phyloP scores from a whole-genome alignment of 169 alveolate genomes.

The Babesia ovata region DNA sequence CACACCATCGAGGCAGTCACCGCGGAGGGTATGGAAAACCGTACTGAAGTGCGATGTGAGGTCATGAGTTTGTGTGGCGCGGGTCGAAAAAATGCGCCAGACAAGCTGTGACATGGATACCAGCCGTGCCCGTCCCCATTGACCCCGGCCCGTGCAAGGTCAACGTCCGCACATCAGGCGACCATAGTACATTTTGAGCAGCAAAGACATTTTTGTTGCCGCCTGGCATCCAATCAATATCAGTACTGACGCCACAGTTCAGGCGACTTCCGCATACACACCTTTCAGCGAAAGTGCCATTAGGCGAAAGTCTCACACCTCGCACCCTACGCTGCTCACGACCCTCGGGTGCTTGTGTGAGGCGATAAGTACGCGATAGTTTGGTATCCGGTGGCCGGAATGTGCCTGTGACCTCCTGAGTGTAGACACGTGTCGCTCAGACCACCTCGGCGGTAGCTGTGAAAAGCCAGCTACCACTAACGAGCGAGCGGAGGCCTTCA shows the following conservation, averaged over 20 bases:
- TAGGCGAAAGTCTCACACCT: conserved; percentile 3
- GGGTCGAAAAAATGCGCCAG: not conserved
- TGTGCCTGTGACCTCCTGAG: not conserved
- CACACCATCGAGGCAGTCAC: conserved; percentile 53
- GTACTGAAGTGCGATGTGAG: not conserved
- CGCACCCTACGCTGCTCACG: not conserved
- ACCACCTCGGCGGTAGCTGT: no score
- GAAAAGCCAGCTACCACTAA: no score
- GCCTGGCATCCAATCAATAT: conserved; percentile 5
- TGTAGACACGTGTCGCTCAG: not conserved
- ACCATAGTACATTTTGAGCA: not conserved
- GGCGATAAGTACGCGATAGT: not conserved
- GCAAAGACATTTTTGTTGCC: conserved; percentile 14
- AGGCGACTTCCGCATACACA: conserved; percentile 21
- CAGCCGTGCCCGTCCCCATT: conserved; percentile 20
- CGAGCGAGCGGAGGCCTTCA: no score
- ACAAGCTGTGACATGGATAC: conserved; percentile 9
- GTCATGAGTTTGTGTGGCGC: not conserved
- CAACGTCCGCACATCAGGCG: conserved; percentile 24
- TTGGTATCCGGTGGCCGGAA: not conserved
- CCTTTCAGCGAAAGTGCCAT: conserved; percentile 8
- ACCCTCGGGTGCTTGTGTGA: not conserved
- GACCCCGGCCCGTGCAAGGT: not conserved
- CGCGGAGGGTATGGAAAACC: conserved; percentile 69
- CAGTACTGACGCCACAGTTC: conserved; percentile 3